phyloP scores from a whole-genome alignment of 2,329 filamentous ascomycete species.

The Emmonsiellopsis sp. region DNA sequence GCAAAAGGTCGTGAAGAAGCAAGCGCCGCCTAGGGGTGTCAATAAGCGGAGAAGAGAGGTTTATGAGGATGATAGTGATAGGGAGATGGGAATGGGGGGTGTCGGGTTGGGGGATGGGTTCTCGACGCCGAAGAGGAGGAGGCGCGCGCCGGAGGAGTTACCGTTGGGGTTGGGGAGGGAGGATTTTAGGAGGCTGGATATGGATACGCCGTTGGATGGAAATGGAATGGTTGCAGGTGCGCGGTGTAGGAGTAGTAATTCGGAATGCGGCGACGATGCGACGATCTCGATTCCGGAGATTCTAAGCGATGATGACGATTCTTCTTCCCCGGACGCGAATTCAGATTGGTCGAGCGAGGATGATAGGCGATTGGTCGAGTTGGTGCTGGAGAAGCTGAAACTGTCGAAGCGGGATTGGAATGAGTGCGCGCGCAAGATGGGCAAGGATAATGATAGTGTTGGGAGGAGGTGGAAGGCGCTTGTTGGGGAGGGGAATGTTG shows the following conservation, averaged over 20 bases:
- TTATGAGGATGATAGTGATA: slow-evolving; percentile 27
- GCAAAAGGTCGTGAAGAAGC: slow-evolving; percentile 20
- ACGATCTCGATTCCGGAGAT: background rate
- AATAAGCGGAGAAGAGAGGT: slow-evolving; percentile 17
- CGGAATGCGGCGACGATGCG: background rate
- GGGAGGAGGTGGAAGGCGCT: slow-evolving; percentile 36
- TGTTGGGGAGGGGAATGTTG: slow-evolving; percentile 35
- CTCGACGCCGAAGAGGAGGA: slow-evolving; percentile 38
- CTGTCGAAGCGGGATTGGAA: slow-evolving; percentile 37
- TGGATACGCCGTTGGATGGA: slow-evolving; percentile 27
- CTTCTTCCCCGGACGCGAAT: background rate
- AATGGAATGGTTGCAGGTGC: slow-evolving; percentile 17
- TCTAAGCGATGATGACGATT: background rate
- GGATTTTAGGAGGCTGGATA: slow-evolving; percentile 34
- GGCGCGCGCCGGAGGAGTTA: slow-evolving; percentile 34
- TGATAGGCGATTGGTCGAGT: slow-evolving; percentile 33
- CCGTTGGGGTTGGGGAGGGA: slow-evolving; percentile 34
- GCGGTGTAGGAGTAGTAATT: background rate
- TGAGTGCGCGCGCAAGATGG: slow-evolving; percentile 36
- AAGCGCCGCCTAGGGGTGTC: slow-evolving; percentile 8
- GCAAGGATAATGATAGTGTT: slow-evolving; percentile 31
- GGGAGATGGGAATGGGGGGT: slow-evolving; percentile 12
- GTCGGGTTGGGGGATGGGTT: slow-evolving; percentile 17
- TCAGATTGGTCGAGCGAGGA: slow-evolving; percentile 32
- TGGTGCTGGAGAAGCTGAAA: slow-evolving; percentile 37